Conservation (phyloP, 2,329 filamentous ascomycete genomes). For the Fusarium nelsonii region DNA sequence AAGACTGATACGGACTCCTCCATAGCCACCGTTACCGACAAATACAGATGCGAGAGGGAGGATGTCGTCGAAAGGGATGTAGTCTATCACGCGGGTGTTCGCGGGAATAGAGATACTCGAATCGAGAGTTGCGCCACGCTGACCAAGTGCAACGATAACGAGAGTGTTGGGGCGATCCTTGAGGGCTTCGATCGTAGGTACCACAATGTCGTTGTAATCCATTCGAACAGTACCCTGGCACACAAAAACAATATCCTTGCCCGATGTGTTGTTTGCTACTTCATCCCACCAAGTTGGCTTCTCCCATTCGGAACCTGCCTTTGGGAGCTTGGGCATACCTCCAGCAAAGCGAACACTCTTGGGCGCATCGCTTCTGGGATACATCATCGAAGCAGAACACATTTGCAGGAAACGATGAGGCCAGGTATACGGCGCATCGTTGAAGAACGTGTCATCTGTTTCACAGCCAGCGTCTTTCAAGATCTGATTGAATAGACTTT, state of each 20-base stretch:
- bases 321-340: background rate
- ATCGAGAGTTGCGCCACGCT: background rate
- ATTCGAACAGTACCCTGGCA: constrained; percentile 22
- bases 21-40: constrained; percentile 11
- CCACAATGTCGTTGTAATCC: constrained; percentile 18
- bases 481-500: background rate
- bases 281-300: constrained; percentile 8
- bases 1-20: constrained; percentile 10
- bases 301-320: too few relatives aligned
- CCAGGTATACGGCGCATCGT: constrained; percentile 14
- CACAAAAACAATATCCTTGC: constrained; percentile 20
- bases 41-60: constrained; percentile 4
- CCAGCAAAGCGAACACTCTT: constrained; percentile 7
- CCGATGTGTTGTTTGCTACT: background rate
- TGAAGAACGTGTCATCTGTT: constrained; percentile 3
- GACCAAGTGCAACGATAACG: background rate
- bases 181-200: constrained; percentile 12
- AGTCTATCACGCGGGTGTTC: background rate
- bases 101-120: background rate
- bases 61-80: constrained; percentile 3
- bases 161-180: constrained; percentile 13
- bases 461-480: background rate
- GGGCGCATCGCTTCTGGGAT: constrained; percentile 22
- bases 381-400: constrained; percentile 17
- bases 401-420: constrained; percentile 20